Percentiles rank a stretch among this genome's conserved stretches.
Evolutionary conservation across 495 filamentous ascomycete species (phyloP).

Genomic region (Astrocystis sublimbata): DNA sequence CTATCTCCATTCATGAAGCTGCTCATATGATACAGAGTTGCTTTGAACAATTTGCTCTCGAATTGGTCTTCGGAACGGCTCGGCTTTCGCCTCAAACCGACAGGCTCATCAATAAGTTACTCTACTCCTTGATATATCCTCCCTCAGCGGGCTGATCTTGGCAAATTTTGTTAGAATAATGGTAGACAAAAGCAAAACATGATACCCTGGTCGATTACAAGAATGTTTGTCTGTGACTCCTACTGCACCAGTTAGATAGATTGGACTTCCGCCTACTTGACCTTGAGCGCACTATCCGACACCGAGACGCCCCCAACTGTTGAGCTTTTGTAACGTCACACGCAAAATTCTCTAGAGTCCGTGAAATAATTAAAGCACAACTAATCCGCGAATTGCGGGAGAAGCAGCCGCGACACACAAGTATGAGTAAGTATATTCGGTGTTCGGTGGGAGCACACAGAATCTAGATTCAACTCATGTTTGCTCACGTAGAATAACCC

Average conservation of each 20-base stretch:
- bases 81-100: neutral
- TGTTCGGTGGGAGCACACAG: neutral
- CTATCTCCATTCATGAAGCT: neutral
- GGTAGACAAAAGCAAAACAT: neutral
- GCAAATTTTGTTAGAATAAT: neutral
- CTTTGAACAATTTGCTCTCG: neutral
- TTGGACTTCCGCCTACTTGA: too few species aligned
- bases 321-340: neutral
- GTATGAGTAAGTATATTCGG: neutral
- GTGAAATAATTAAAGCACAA: neutral
- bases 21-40: neutral
- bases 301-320: neutral
- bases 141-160: too few species aligned
- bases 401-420: neutral
- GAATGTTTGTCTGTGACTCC: too few species aligned
- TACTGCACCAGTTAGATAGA: too few species aligned
- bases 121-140: neutral
- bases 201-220: neutral
- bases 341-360: neutral
- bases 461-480: neutral
- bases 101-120: neutral
- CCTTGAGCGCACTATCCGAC: neutral
- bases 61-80: neutral
- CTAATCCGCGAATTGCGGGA: neutral
- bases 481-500: too few species aligned